Conservation (phyloP, 2,329 filamentous ascomycete species). For the Delphinella strobiligena region DNA sequence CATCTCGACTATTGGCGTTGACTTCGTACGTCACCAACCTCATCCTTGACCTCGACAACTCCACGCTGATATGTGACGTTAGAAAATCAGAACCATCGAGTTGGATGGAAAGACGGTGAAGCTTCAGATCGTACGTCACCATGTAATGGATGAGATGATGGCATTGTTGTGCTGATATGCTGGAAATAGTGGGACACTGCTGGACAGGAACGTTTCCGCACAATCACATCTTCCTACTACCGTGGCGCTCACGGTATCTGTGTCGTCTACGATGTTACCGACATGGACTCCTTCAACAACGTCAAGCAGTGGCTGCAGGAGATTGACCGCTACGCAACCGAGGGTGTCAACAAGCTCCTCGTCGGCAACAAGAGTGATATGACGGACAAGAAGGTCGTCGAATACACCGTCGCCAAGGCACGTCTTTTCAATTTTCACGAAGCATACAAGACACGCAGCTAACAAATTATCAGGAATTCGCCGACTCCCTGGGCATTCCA, state of each 20-base stretch:
- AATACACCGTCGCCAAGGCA: conserved; percentile 99
- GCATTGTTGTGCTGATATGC: conserved; percentile 15
- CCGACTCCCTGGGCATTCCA: conserved; percentile 94
- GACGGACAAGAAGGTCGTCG: conserved; percentile 99
- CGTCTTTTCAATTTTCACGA: conserved; percentile 16
- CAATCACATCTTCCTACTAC: conserved; percentile 99
- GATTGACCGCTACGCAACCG: conserved; percentile 97
- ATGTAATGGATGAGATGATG: too few species aligned
- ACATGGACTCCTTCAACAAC: conserved; percentile 99
- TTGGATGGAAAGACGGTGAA: conserved; percentile 99
- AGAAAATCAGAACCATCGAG: conserved; percentile 99
- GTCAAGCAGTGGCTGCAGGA: conserved; percentile 99
- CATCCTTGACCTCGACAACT: background rate
- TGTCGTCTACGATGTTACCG: conserved; percentile 99
- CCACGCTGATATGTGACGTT: conserved; percentile 20
- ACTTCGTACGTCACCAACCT: conserved; percentile 62
- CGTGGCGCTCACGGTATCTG: conserved; percentile 98
- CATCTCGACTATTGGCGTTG: conserved; percentile 98
- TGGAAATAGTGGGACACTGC: conserved; percentile 99
- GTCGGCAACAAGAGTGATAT: conserved; percentile 99
- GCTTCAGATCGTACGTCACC: conserved; percentile 85
- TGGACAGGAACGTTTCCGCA: conserved; percentile 98
- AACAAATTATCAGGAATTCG: conserved; percentile 64
- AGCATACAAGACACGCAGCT: background rate
- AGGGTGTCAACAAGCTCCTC: conserved; percentile 98